Evolutionary conservation across 225 moss, liverwort and hornwort genomes (phyloP).

Genomic region (Marchantia polymorpha): DNA sequence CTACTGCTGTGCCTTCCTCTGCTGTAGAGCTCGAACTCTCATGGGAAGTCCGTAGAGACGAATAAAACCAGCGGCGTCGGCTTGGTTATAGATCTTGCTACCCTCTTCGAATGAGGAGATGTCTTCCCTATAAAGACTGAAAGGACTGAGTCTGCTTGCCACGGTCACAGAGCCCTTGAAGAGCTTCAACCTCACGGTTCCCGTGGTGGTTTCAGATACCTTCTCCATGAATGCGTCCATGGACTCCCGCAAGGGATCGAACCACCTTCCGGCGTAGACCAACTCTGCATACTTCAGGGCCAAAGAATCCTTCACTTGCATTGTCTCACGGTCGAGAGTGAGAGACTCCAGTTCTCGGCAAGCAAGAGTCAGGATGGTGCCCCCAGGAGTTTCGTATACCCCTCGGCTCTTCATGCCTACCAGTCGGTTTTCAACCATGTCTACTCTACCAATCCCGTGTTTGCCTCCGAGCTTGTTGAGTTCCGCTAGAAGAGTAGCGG

Average conservation of each 20-base stretch:
- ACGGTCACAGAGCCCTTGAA: slow-evolving; percentile 73
- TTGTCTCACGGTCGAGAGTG: slow-evolving; percentile 86
- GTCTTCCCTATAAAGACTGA: slow-evolving; percentile 86
- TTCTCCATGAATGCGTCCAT: slow-evolving; percentile 97
- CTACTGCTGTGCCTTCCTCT: slow-evolving; percentile 24
- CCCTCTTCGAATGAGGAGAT: slow-evolving; percentile 98
- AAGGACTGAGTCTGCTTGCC: slow-evolving; percentile 69
- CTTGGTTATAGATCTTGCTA: slow-evolving; percentile 86
- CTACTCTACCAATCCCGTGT: slow-evolving; percentile 83
- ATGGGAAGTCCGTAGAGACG: slow-evolving; percentile 88
- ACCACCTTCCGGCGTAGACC: slow-evolving; percentile 92
- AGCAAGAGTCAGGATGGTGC: slow-evolving; percentile 74
- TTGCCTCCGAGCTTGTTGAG: slow-evolving; percentile 75
- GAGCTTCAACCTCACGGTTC: slow-evolving; percentile 76
- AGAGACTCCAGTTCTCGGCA: slow-evolving; percentile 82
- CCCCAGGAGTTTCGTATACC: slow-evolving; percentile 95
- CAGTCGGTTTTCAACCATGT: slow-evolving; percentile 93
- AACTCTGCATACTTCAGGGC: slow-evolving; percentile 90
- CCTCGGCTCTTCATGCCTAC: slow-evolving; percentile 96
- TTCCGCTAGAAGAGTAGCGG: slow-evolving; percentile 61
- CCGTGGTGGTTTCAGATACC: slow-evolving; percentile 77
- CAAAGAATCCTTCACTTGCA: slow-evolving; percentile 80
- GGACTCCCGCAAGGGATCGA: slow-evolving; percentile 89
- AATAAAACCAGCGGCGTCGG: slow-evolving; percentile 89
- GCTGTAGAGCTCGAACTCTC: slow-evolving; percentile 71